Conservation (phyloP, 192 early-diverging fungal species). For the Allomyces macrogynus region DNA sequence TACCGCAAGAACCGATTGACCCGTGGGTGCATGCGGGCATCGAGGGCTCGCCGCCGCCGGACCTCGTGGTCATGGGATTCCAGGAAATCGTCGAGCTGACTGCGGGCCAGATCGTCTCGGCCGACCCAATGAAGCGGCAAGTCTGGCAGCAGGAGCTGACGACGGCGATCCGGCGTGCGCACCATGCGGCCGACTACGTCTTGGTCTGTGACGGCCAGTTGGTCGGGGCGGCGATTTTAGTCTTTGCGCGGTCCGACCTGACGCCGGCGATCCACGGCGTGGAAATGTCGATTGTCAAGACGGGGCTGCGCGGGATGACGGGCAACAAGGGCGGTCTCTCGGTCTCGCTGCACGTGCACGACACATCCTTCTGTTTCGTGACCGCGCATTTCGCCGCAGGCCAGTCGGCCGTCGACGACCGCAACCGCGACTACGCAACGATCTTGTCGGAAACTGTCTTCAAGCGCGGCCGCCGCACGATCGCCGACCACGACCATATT, state of each 20-base stretch:
- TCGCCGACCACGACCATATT: constrained; percentile 60
- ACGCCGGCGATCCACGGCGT: neutral
- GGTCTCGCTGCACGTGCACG: constrained; percentile 62
- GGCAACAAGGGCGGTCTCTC: constrained; percentile 97
- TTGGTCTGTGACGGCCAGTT: constrained; percentile 32
- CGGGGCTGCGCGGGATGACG: constrained; percentile 82
- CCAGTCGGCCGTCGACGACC: constrained; percentile 47
- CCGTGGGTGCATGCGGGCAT: constrained; percentile 38
- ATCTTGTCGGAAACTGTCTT: constrained; percentile 60
- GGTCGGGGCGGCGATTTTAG: constrained; percentile 72
- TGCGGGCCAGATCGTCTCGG: constrained; percentile 39
- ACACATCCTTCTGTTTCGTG: constrained; percentile 75
- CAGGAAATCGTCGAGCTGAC: constrained; percentile 94
- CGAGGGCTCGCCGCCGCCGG: constrained; percentile 34
- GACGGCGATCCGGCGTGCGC: constrained; percentile 15
- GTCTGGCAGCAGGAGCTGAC: constrained; percentile 15
- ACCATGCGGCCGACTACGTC: constrained; percentile 6
- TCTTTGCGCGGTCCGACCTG: constrained; percentile 50
- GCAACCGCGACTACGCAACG: constrained; percentile 65
- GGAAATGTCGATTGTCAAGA: constrained; percentile 19
- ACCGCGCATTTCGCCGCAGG: constrained; percentile 86
- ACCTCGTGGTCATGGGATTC: constrained; percentile 72
- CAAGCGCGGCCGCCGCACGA: constrained; percentile 29
- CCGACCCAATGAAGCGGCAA: constrained; percentile 38
- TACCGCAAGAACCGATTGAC: constrained; percentile 35